Evolutionary conservation across 768 basidiomycete genomes (phyloP).

Genomic region (Tulasnella calospora): DNA sequence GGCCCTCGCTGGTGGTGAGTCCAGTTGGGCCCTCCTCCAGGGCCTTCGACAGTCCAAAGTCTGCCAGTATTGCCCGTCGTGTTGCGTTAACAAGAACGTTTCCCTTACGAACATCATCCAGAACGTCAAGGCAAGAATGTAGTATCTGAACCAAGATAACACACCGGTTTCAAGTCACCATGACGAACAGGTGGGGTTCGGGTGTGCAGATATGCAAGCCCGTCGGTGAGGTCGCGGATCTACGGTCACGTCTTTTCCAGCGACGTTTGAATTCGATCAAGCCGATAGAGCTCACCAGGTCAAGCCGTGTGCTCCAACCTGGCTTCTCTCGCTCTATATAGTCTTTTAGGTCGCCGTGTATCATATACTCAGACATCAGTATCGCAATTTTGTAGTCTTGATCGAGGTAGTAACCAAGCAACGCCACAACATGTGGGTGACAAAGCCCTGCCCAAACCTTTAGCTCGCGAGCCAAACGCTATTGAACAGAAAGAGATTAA

Average conservation of each 20-base stretch:
- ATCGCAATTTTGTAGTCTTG: not conserved
- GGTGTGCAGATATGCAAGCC: constrained; percentile 11
- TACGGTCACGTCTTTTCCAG: not conserved
- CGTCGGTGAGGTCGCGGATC: not conserved
- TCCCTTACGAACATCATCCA: not conserved
- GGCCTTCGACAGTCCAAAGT: constrained; percentile 9
- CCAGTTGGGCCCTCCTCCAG: not conserved
- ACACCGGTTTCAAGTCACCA: not conserved
- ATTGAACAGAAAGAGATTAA: not conserved
- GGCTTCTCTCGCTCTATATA: not conserved
- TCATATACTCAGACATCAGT: not conserved
- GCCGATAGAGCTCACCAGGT: not conserved
- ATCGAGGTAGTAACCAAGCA: not conserved
- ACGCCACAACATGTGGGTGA: not conserved
- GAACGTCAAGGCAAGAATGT: not conserved
- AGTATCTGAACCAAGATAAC: no score
- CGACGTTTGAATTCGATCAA: no score
- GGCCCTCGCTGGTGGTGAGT: not conserved
- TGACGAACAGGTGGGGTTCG: not conserved
- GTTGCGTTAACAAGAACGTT: not conserved
- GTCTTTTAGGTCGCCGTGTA: not conserved
- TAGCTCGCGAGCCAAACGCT: not conserved
- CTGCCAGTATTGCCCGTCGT: not conserved
- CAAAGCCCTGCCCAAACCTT: not conserved
- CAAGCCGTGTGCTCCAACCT: not conserved